Base-by-base conservation (phyloP, 176 grass and related monocot species). In the Eragrostis curvula region DNA sequence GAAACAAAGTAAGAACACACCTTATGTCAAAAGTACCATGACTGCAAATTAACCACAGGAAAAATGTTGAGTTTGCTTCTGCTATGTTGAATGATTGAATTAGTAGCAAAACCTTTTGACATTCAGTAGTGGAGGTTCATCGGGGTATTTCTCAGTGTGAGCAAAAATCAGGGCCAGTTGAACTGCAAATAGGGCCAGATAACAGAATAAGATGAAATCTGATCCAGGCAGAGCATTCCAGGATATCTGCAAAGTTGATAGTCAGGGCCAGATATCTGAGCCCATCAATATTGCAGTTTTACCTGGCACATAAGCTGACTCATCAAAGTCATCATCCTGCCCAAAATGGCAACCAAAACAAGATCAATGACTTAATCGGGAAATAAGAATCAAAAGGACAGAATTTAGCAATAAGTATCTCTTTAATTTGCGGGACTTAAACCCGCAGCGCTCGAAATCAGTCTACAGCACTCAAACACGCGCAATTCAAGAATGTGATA, bases 141-240 rank as follows among this genome's bases (percentile, higher is more conserved):
- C 93, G 11, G 93, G 96, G 67, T 99, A 99, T 52, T 99, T 96
- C 86, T 99, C 91, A 0, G 93, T 99, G 83, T 99, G 96, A 7
- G 91, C 90, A 88, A 99, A 99, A 88, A 96, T 90, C 63, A 99
- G 81, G 75, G 89, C 96, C 87, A 99, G 84, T 84, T 99, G 85
- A 90, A 99, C 93, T 99, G 93, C 84, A 87, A 85, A 86, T 66
- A 71, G 57, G 45, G 55, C 13, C 58, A 78, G 56, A 74, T n/a
- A 48, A 58, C 10, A 71, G 28, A 12, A 18, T 47, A 5, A 78
- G 13, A 80, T 23, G 32, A 66, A 73, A 79, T 67, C 59, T 57
- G 2, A 72, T 44, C 67, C 13, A 46, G 43, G 63, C 67, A 52
- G 28, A 64, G 17, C 17, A 65, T 32, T 80, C 9, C 17, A 49